phyloP scores from a whole-genome alignment of 2,329 filamentous ascomycete species.

The Epichloe elymi region DNA sequence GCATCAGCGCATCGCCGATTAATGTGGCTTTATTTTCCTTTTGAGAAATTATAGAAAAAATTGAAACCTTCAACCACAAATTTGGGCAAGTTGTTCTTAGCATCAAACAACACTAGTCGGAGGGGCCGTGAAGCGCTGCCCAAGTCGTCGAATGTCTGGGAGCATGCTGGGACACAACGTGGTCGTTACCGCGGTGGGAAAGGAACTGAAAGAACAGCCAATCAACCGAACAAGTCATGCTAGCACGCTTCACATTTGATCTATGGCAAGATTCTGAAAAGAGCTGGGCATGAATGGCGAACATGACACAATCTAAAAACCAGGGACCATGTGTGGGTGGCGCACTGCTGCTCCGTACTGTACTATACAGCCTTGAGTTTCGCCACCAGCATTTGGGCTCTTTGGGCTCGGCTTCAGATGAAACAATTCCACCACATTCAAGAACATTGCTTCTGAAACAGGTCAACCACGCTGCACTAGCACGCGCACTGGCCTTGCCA shows the following conservation, averaged over 20 bases:
- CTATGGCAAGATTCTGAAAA: background rate
- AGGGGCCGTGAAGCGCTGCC: background rate
- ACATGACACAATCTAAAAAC: background rate
- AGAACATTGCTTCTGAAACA: no score
- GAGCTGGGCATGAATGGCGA: background rate
- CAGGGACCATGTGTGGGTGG: background rate
- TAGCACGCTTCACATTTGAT: background rate
- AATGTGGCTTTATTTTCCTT: no score
- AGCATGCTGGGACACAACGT: no score
- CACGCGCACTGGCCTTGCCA: background rate
- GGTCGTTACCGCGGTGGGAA: background rate
- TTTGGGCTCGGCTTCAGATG: no score
- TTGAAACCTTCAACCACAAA: background rate
- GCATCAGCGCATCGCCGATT: no score
- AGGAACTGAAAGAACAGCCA: background rate
- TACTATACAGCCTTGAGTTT: background rate
- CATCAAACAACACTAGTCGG: background rate
- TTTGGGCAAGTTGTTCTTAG: background rate
- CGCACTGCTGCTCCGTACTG: background rate
- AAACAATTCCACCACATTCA: no score
- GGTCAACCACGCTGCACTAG: no score
- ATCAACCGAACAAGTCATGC: background rate
- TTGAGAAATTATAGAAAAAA: no score
- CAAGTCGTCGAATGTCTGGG: background rate
- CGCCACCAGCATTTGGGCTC: no score